These are phyloP conservation scores for Elongisporangium senticosum DNA, from an alignment of 352 stramenopile genomes.

Conservation along the genomic window DNA sequence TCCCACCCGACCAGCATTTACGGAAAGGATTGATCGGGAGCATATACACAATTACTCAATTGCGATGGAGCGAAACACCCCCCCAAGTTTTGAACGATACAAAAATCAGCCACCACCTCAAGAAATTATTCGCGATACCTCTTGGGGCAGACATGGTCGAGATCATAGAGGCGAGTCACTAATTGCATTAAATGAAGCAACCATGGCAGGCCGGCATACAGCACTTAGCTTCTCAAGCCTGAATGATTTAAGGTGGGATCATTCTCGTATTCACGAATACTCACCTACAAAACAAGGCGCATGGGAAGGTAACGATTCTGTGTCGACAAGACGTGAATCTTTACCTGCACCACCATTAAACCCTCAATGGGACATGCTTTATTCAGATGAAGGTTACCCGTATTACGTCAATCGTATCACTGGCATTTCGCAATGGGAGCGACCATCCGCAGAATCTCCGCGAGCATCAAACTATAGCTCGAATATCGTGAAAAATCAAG, in stretches of 20 bases:
- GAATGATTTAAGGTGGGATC: neutral
- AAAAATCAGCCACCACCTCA: neutral
- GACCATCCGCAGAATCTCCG: conserved; percentile 13
- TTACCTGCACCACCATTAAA: conserved; percentile 2
- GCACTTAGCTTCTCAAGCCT: neutral
- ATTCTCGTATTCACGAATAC: neutral
- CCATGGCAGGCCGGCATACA: neutral
- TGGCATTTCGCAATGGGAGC: conserved; percentile 74
- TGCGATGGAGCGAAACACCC: neutral
- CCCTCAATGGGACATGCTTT: conserved; percentile 57
- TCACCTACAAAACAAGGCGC: neutral
- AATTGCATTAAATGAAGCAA: neutral
- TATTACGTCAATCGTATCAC: conserved; percentile 76
- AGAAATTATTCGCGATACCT: neutral
- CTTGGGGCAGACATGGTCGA: neutral
- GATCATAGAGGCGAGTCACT: neutral
- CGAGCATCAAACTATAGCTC: neutral
- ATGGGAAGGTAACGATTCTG: neutral
- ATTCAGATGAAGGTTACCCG: conserved; percentile 64
- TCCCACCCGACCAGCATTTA: neutral
- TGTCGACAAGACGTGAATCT: neutral
- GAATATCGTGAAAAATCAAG: neutral
- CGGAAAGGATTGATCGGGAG: neutral
- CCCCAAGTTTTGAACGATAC: neutral
- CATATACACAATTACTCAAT: neutral